Percentiles rank a stretch among this genome's conserved stretches.
Evolutionary conservation across 371 early-diverging fungal species (phyloP).

Genomic region (Actinomortierella wolfii): DNA sequence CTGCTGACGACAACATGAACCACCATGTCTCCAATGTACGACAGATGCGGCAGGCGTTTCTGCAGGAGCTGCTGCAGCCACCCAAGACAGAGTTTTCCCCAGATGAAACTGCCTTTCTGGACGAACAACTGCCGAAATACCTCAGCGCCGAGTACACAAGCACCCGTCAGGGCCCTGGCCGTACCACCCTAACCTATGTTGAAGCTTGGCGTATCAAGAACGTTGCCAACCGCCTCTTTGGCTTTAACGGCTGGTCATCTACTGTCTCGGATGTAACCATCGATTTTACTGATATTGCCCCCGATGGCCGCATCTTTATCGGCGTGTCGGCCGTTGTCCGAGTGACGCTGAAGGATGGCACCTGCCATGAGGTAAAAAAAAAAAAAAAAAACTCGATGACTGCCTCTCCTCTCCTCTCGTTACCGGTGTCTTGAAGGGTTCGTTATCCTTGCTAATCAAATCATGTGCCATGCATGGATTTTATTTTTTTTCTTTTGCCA

Average conservation of each 20-base stretch:
- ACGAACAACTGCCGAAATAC: conserved; percentile 47
- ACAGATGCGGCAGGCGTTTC: no score
- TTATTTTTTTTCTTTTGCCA: background rate
- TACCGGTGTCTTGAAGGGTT: background rate
- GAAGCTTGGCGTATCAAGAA: conserved; percentile 92
- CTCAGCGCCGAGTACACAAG: conserved; percentile 74
- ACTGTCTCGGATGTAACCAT: conserved; percentile 73
- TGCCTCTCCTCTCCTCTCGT: background rate
- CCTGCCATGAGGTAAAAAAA: conserved; percentile 82
- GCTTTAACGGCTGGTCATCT: conserved; percentile 97
- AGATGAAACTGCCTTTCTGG: conserved; percentile 40
- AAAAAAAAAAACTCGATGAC: background rate
- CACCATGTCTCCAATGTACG: no score
- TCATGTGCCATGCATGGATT: background rate
- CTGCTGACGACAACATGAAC: no score
- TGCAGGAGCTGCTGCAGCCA: no score
- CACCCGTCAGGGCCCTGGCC: conserved; percentile 58
- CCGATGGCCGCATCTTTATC: conserved; percentile 62
- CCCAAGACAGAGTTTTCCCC: conserved; percentile 16
- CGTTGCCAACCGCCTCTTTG: conserved; percentile 97
- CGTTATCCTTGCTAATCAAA: background rate
- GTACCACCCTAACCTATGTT: conserved; percentile 73
- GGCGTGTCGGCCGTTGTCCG: conserved; percentile 87
- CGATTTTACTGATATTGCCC: conserved; percentile 73
- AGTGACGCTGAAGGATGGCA: conserved; percentile 93